Evolutionary conservation across 345 rosid genomes (phyloP), one percentile per base, ranked within the genome.

Genomic region (Excoecaria cochinchinensis): DNA sequence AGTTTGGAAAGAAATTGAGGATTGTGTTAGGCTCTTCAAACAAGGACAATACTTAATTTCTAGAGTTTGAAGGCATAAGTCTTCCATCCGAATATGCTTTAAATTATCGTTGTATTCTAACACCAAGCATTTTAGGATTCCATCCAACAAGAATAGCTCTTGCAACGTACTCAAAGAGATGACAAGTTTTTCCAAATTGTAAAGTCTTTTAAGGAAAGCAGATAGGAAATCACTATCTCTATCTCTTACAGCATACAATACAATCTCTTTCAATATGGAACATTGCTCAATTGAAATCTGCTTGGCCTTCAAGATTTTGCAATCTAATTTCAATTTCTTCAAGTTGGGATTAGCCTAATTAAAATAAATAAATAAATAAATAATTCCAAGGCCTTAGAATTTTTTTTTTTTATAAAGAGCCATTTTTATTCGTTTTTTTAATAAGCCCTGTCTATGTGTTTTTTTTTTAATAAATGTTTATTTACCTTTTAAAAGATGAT

Each of bases 21-120:
- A 70, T 21, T 72, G 72, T n/a, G 67, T 55, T 64, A 81, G 38
- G n/a, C 39, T 19, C 42, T 16, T 63, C 46, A 63, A 19, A 39
- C 3, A 22, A 14, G 1, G 3, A 59, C 63, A 59, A 2, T 0
- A 3, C 3, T 11, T 0, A 8, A 59, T 14, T 11, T 10, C 22
- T 6, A 59, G 21, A 12, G 39, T 59, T 38, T 59, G 38, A 19
- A 72, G 4, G 63, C n/a, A n/a, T n/a, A n/a, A 12, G 36, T 24
- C 15, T 59, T 22, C 6, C 39, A 9, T 24, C 63, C 63, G 22
- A 8, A 71, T 44, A 42, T 73, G 47, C 58, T 61, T 13, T 11
- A 72, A 46, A 16, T 48, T 4, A 7, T 12, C 3, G 38, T 73
- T 60, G 0, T 0, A 0, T 0, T 0, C 0, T 40, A 73, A 25